Evolutionary conservation across 1,139 yeast genomes (phyloP).

Genomic region (Debaryomycetaceae sp.): DNA sequence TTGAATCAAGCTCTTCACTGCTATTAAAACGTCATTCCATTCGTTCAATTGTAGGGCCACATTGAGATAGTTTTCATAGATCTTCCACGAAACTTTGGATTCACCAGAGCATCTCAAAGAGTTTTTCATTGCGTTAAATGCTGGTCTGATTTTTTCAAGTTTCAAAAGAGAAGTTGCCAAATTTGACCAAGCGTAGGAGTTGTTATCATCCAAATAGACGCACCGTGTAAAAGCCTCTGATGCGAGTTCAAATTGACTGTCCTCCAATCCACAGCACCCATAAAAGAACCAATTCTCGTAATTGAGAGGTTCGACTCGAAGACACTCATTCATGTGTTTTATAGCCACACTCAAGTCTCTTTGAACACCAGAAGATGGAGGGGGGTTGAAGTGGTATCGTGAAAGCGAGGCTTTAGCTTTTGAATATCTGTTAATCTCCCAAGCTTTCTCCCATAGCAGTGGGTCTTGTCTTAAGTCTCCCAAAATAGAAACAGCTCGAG

Average conservation of each 20-base stretch:
- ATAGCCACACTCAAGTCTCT: slow-evolving; percentile 58
- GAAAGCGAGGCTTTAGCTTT: slow-evolving; percentile 86
- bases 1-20: slow-evolving; percentile 55
- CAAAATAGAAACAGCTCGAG: slow-evolving; percentile 76
- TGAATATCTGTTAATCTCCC: slow-evolving; percentile 81
- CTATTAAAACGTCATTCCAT: slow-evolving; percentile 84
- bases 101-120: slow-evolving; percentile 71
- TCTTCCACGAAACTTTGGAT: slow-evolving; percentile 73
- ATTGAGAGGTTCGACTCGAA: slow-evolving; percentile 71
- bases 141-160: slow-evolving; percentile 65
- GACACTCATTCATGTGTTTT: slow-evolving; percentile 68
- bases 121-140: slow-evolving; percentile 75
- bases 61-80: slow-evolving; percentile 82
- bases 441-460: slow-evolving; percentile 73
- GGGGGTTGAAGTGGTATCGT: slow-evolving; percentile 66
- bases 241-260: slow-evolving; percentile 69
- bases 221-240: slow-evolving; percentile 93
- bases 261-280: slow-evolving; percentile 86
- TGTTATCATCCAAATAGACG: slow-evolving; percentile 79
- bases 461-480: slow-evolving; percentile 88
- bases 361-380: slow-evolving; percentile 47
- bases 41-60: slow-evolving; percentile 79
- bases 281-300: slow-evolving; percentile 88
- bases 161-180: slow-evolving; percentile 76
- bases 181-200: slow-evolving; percentile 91